phyloP scores from a whole-genome alignment of 164 flowering plant species.

The Sextonia rubra region DNA sequence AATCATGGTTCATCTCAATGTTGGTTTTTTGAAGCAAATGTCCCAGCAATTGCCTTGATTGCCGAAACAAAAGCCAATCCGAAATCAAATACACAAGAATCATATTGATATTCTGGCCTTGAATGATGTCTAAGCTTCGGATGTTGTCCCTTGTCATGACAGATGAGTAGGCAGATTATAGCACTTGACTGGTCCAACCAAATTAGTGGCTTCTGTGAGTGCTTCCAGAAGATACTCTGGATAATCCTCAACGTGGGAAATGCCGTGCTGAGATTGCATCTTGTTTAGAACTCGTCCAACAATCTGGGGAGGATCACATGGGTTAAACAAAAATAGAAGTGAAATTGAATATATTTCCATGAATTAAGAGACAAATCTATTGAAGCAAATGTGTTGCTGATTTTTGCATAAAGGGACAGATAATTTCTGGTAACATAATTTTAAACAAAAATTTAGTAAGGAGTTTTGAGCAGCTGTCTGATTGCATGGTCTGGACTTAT shows the following conservation, averaged over 20 bases:
- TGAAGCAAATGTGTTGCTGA: too few species aligned
- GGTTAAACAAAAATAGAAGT: background rate
- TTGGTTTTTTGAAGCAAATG: too few species aligned
- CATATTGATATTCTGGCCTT: background rate
- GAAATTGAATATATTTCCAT: background rate
- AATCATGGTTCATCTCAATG: too few species aligned
- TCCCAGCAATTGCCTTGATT: too few species aligned
- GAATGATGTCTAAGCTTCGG: background rate
- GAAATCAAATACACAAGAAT: too few species aligned
- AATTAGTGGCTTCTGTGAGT: slow-evolving; percentile 44
- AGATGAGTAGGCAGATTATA: slow-evolving; percentile 21
- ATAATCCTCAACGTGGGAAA: slow-evolving; percentile 43
- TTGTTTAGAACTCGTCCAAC: slow-evolving; percentile 63
- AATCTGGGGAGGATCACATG: slow-evolving; percentile 35
- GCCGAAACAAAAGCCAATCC: too few species aligned
- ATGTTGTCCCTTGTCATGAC: background rate
- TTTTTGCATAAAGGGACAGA: too few species aligned
- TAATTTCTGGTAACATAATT: too few species aligned
- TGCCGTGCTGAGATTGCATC: slow-evolving; percentile 40
- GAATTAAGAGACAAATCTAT: background rate
- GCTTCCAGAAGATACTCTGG: slow-evolving; percentile 60
- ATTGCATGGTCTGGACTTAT: too few species aligned
- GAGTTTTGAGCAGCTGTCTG: too few species aligned
- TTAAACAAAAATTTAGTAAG: too few species aligned
- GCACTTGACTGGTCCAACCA: slow-evolving; percentile 67